Evolutionary conservation across 306 rosid genomes (phyloP), one percentile per base, ranked within the genome.

Genomic region (Canavalia gladiata): DNA sequence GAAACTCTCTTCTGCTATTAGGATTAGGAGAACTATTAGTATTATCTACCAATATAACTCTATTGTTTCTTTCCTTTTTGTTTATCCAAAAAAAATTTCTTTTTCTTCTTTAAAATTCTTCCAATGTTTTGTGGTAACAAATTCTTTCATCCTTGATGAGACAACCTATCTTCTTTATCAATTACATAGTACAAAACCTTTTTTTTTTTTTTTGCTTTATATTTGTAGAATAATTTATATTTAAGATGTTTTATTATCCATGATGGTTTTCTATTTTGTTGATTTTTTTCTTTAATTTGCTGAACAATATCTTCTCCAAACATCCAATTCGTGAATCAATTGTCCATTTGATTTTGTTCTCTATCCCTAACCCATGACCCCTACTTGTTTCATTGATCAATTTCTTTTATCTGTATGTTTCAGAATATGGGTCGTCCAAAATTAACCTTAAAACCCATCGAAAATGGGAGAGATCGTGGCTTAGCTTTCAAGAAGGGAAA

Each of bases 361-460:
- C 11, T 7, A n/a, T 7, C 49, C 3, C 49, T 41, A 0, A 7
- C 0, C 1, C 0, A 67, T 67, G 33, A 31, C 0, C 0, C 0
- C 72, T n/a, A 0, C 7, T 46, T 68, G 56, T 4, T 31, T 6
- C 31, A 3, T 69, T 46, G 30, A 70, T 49, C 12, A 49, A 47
- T 49, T 47, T 70, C 1, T 18, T 11, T 5, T 6, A 4, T 72
- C 8, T 37, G 37, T 11, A 8, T 72, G 50, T 55, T 6, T 54
- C 9, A 68, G 72, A 66, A 43, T 3, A 85, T 85, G 85, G 81
- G 77, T 47, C 81, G 88, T 56, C 54, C 43, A 47, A 81, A 64
- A 39, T 52, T 72, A 35, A 4, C 5, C 1, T 34, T 59, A 7
- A 57, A 69, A 34, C 8, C 42, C 2, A 70, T 79, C 41, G 0